Evolutionary conservation across 257 asterid species (phyloP).

Genomic region (Lithospermum erythrorhizon): DNA sequence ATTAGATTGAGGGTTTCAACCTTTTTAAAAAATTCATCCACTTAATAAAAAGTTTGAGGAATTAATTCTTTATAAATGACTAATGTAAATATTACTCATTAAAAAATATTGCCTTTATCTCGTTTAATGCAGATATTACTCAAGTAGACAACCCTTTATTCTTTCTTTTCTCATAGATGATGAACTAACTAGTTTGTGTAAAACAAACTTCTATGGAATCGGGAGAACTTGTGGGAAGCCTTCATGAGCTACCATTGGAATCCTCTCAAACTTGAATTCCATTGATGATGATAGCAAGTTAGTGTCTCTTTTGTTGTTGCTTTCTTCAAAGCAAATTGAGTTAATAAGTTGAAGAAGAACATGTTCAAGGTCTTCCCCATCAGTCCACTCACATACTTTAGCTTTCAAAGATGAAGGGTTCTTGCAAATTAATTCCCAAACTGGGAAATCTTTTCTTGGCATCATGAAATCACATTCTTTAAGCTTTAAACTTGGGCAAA

Average conservation of each 20-base stretch:
- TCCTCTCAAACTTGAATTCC: conserved; percentile 17
- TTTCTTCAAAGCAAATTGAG: conserved; percentile 21
- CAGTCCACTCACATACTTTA: conserved; percentile 45
- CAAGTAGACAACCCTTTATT: too few relatives aligned
- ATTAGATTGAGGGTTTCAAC: too few relatives aligned
- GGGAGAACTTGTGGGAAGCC: conserved; percentile 13
- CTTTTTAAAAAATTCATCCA: too few relatives aligned
- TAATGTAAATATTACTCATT: too few relatives aligned
- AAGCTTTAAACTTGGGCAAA: conserved; percentile 7
- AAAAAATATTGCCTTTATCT: too few relatives aligned
- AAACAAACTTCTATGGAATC: conserved; percentile 15
- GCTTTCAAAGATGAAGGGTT: conserved; percentile 31
- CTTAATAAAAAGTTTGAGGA: too few relatives aligned
- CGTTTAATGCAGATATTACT: too few relatives aligned
- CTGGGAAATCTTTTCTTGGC: conserved; percentile 60
- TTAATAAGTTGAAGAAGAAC: conserved; percentile 32
- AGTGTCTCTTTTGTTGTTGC: not conserved
- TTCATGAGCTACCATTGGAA: conserved; percentile 9
- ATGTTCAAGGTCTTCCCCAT: conserved; percentile 48
- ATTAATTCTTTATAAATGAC: too few relatives aligned
- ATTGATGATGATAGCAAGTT: conserved; percentile 9
- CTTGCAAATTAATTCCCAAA: conserved; percentile 49
- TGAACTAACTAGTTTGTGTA: not conserved
- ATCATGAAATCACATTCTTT: too few relatives aligned
- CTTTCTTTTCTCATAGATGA: too few relatives aligned